Percentiles rank a stretch among this genome's conserved stretches.
Conservation (phyloP, 2,329 filamentous ascomycete species). For the Monosporascus sp. region DNA sequence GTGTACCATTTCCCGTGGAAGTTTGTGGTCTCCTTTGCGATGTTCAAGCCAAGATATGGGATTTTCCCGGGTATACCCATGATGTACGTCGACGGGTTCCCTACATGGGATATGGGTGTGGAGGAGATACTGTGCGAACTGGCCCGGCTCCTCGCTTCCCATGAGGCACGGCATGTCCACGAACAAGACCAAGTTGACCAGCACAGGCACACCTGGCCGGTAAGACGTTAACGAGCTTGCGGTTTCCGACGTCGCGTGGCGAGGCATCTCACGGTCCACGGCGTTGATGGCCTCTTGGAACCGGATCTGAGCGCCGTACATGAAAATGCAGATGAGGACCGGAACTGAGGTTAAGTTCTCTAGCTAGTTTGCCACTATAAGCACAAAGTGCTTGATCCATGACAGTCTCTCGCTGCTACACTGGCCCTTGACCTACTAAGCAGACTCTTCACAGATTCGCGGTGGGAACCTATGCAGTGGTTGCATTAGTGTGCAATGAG, state of each 20-base stretch:
- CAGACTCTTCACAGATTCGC: too few relatives aligned
- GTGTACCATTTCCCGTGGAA: slow-evolving; percentile 6
- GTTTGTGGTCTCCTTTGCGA: slow-evolving; percentile 4
- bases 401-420: too few relatives aligned
- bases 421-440: too few relatives aligned
- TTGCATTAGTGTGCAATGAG: too few relatives aligned
- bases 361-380: too few relatives aligned
- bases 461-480: too few relatives aligned
- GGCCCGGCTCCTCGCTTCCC: slow-evolving; percentile 6
- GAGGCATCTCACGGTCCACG: slow-evolving; percentile 11
- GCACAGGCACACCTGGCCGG: slow-evolving; percentile 9
- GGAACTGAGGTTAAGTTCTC: too few relatives aligned
- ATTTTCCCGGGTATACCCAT: slow-evolving; percentile 11
- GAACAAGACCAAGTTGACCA: slow-evolving; percentile 10
- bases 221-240: slow-evolving; percentile 6
- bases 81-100: slow-evolving; percentile 13
- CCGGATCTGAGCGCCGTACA: background rate
- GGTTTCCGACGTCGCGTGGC: slow-evolving; percentile 8
- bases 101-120: slow-evolving; percentile 11
- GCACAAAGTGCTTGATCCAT: too few relatives aligned
- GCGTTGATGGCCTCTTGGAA: slow-evolving; percentile 15
- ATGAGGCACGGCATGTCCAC: slow-evolving; percentile 3
- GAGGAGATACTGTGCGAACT: slow-evolving; percentile 7
- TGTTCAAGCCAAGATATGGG: slow-evolving; percentile 5
- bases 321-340: too few relatives aligned